phyloP scores from a whole-genome alignment of 768 basidiomycete species.

The Rhizopogon rudus region DNA sequence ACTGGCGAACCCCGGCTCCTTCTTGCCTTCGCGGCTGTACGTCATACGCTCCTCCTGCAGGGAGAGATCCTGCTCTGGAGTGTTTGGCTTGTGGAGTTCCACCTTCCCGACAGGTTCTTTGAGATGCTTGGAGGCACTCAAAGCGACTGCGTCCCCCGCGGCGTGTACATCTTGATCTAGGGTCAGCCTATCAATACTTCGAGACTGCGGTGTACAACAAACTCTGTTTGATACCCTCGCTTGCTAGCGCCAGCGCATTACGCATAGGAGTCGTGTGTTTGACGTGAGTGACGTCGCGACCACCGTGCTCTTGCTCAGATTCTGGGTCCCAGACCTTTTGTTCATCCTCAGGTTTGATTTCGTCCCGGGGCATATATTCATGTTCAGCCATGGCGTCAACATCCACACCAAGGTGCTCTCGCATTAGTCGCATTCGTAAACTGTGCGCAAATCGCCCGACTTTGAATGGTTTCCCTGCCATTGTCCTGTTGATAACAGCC shows the following conservation, averaged over 20 bases:
- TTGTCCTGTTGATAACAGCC: constrained; percentile 48
- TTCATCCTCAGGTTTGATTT: constrained; percentile 43
- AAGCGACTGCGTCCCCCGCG: constrained; percentile 32
- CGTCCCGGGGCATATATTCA: constrained; percentile 53
- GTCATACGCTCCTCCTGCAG: constrained; percentile 49
- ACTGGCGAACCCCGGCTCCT: constrained; percentile 53
- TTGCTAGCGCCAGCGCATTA: constrained; percentile 29
- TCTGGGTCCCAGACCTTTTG: constrained; percentile 73
- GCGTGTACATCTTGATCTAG: constrained; percentile 34
- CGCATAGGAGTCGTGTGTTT: constrained; percentile 30
- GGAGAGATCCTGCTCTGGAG: constrained; percentile 24
- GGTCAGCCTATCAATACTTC: constrained; percentile 1
- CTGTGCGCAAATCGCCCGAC: constrained; percentile 97
- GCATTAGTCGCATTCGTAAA: constrained; percentile 89
- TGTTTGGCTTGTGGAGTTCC: background rate
- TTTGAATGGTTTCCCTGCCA: constrained; percentile 93
- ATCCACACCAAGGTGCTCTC: constrained; percentile 93
- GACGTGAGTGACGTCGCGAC: constrained; percentile 35
- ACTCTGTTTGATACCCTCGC: constrained; percentile 50
- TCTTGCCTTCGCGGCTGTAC: constrained; percentile 44
- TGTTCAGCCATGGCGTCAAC: constrained; percentile 85
- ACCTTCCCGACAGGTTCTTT: constrained; percentile 24
- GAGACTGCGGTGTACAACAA: constrained; percentile 3
- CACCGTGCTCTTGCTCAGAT: constrained; percentile 52
- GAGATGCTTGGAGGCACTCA: constrained; percentile 29